These are phyloP conservation scores for Diaporthe longicolla DNA, from an alignment of 2,329 filamentous ascomycete species.

Conservation along the genomic window DNA sequence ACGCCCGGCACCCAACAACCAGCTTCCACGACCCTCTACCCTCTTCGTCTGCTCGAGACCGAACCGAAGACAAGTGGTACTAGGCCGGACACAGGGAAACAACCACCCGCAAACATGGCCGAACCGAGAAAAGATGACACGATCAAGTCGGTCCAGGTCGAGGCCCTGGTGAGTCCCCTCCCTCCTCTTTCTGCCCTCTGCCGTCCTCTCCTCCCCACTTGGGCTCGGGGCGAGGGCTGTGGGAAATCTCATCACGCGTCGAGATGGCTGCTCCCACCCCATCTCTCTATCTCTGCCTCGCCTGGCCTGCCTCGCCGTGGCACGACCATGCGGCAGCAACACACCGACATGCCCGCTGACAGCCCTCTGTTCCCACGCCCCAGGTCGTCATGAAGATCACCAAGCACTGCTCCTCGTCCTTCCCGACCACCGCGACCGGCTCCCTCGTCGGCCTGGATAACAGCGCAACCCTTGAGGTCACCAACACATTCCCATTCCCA, in stretches of 20 bases:
- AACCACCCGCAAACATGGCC: slow-evolving; percentile 64
- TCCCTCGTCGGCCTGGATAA: slow-evolving; percentile 95
- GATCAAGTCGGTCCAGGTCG: slow-evolving; percentile 91
- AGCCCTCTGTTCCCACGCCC: not conserved
- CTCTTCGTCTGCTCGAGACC: slow-evolving; percentile 30
- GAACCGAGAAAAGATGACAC: slow-evolving; percentile 76
- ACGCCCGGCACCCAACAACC: not conserved
- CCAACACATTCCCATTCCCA: slow-evolving; percentile 95
- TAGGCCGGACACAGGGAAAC: not conserved
- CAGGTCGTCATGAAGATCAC: slow-evolving; percentile 98
- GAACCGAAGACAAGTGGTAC: not conserved
- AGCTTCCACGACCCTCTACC: slow-evolving; percentile 34
- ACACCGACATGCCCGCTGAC: slow-evolving; percentile 30
- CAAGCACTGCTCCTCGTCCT: slow-evolving; percentile 90
- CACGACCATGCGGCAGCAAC: slow-evolving; percentile 45
- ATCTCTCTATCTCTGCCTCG: slow-evolving; percentile 28
- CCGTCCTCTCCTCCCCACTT: not conserved
- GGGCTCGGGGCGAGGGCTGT: slow-evolving; percentile 12
- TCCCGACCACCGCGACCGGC: slow-evolving; percentile 91
- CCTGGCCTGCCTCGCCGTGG: not conserved
- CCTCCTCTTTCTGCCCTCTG: slow-evolving; percentile 1
- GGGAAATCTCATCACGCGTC: not conserved
- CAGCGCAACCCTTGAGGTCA: slow-evolving; percentile 85
- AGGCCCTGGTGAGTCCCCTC: slow-evolving; percentile 82
- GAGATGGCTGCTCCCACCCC: slow-evolving; percentile 43